Conservation (phyloP, 306 rosid genomes). For the Acmispon strigosus region DNA sequence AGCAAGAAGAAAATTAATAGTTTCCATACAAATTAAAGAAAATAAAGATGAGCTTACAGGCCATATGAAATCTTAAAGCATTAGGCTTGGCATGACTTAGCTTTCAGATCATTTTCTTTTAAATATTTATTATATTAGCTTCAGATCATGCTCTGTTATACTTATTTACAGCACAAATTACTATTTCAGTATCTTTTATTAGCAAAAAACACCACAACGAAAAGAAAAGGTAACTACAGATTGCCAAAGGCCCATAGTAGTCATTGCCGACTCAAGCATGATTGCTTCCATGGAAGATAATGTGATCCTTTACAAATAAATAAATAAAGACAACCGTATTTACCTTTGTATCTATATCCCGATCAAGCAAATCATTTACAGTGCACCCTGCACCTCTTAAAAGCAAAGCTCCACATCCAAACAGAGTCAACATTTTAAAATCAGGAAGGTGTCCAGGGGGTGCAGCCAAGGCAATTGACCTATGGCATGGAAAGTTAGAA, state of each 20-base stretch:
- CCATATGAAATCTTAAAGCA: constrained; percentile 4
- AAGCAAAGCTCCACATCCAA: constrained; percentile 85
- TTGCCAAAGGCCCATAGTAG: no score
- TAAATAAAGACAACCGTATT: background rate
- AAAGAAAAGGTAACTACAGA: background rate
- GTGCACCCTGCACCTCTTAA: constrained; percentile 91
- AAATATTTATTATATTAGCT: background rate
- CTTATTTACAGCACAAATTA: constrained; percentile 4
- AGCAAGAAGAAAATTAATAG: background rate
- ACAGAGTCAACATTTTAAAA: constrained; percentile 60
- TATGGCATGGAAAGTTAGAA: constrained; percentile 17
- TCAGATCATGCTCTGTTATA: background rate
- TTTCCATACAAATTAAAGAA: background rate
- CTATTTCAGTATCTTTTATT: background rate
- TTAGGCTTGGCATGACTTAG: constrained; percentile 13
- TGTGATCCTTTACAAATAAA: no score
- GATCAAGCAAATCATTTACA: constrained; percentile 78
- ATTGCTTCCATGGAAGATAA: no score
- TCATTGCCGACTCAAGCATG: no score
- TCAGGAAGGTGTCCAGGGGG: constrained; percentile 75
- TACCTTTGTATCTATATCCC: constrained; percentile 76
- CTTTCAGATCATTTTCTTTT: background rate
- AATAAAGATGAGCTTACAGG: background rate
- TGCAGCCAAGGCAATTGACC: constrained; percentile 89
- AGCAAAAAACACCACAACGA: background rate